Conservation (phyloP, 1,284 basidiomycete species). For the Agaricales sp. region DNA sequence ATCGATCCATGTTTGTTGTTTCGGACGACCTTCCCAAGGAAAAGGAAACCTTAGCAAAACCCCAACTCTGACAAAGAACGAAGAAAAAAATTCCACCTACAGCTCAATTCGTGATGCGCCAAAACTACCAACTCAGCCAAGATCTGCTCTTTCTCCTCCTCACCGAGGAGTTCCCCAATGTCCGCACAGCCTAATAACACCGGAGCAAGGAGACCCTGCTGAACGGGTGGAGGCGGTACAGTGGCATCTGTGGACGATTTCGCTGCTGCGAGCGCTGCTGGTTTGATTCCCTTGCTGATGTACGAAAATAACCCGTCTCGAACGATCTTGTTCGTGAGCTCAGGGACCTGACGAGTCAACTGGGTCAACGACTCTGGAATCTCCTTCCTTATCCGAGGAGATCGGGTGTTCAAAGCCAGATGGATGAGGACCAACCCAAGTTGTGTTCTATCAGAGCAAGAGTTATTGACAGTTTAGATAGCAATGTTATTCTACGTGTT, state of each 20-base stretch:
- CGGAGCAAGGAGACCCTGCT: constrained; percentile 35
- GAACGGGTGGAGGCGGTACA: constrained; percentile 27
- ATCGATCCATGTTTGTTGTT: constrained; percentile 76
- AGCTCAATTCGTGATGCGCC: constrained; percentile 65
- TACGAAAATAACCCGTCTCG: constrained; percentile 44
- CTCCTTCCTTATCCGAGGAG: constrained; percentile 40
- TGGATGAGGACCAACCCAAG: constrained; percentile 62
- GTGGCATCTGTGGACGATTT: not conserved
- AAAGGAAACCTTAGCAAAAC: constrained; percentile 4
- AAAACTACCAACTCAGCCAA: constrained; percentile 54
- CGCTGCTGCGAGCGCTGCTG: constrained; percentile 6
- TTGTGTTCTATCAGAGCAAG: constrained; percentile 30
- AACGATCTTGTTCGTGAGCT: constrained; percentile 40
- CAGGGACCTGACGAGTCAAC: constrained; percentile 24
- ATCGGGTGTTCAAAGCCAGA: constrained; percentile 49
- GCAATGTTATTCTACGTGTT: not conserved
- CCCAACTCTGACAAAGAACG: not conserved
- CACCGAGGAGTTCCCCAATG: constrained; percentile 29
- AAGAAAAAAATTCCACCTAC: constrained; percentile 26
- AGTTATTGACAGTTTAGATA: constrained; percentile 7
- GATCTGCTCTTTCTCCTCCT: constrained; percentile 27
- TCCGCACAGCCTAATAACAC: constrained; percentile 40
- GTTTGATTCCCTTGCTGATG: constrained; percentile 24
- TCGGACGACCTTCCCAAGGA: constrained; percentile 34
- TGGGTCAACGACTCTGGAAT: constrained; percentile 34